phyloP scores from a whole-genome alignment of 2,329 filamentous ascomycete genomes.

The Diplodia intermedia region DNA sequence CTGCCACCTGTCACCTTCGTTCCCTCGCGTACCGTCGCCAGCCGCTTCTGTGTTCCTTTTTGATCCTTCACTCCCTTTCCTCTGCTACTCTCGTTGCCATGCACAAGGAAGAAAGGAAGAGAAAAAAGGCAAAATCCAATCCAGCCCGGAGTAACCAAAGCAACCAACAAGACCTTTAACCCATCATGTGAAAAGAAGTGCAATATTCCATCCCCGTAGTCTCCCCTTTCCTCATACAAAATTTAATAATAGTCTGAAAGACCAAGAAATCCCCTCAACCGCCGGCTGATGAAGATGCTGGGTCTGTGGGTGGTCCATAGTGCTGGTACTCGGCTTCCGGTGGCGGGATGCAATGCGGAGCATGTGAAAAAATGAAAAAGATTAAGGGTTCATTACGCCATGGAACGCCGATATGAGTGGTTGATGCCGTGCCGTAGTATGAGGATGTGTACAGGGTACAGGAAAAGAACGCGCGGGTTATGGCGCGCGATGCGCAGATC shows the following conservation, averaged over 20 bases:
- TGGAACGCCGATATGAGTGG: conserved; percentile 25
- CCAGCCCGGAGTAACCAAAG: background rate
- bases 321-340: background rate
- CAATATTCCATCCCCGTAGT: background rate
- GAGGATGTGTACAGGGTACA: conserved; percentile 26
- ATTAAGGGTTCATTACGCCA: conserved; percentile 12
- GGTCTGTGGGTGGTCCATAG: background rate
- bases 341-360: background rate
- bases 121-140: background rate
- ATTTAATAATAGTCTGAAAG: background rate
- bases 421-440: conserved; percentile 23
- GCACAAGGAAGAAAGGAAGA: conserved; percentile 6
- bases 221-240: background rate
- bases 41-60: background rate
- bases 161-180: background rate
- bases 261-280: background rate
- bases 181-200: conserved; percentile 6
- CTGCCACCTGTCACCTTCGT: background rate
- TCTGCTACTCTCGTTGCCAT: background rate
- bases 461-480: conserved; percentile 2
- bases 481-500: background rate
- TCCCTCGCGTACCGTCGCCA: background rate
- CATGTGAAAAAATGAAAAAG: background rate
- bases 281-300: background rate
- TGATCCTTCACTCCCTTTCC: background rate